Conservation (phyloP, 305 asterid genomes). For the Rubia balearica region DNA sequence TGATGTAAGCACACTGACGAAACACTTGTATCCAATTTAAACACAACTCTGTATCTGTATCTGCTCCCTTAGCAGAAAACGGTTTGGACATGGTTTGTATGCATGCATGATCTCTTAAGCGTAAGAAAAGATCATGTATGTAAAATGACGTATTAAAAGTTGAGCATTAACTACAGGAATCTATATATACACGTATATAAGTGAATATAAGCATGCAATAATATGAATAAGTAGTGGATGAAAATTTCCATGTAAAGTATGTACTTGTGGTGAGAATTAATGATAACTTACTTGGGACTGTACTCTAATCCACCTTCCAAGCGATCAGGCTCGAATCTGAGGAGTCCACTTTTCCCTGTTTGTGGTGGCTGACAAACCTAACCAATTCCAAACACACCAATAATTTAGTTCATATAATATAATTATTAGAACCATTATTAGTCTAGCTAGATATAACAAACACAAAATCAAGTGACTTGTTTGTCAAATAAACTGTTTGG, state of each 20-base stretch:
- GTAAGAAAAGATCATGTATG: not conserved
- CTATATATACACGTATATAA: no score
- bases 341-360: constrained; percentile 71
- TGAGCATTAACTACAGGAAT: no score
- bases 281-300: constrained; percentile 52
- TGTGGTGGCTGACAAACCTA: constrained; percentile 78
- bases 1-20: no score
- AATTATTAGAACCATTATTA: not conserved
- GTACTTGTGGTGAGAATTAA: not conserved
- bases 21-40: no score
- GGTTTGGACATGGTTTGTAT: not conserved
- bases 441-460: not conserved
- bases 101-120: not conserved
- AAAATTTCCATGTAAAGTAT: no score
- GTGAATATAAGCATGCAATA: no score
- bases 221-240: not conserved
- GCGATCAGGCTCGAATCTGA: constrained; percentile 32
- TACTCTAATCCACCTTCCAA: constrained; percentile 44
- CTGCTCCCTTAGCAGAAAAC: no score
- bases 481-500: not conserved
- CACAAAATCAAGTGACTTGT: not conserved
- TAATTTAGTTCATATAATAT: not conserved
- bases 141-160: no score
- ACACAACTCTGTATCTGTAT: no score
- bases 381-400: constrained; percentile 12